These are phyloP conservation scores for Dentipellis sp. DNA, from an alignment of 768 basidiomycete genomes.

Conservation along the genomic window DNA sequence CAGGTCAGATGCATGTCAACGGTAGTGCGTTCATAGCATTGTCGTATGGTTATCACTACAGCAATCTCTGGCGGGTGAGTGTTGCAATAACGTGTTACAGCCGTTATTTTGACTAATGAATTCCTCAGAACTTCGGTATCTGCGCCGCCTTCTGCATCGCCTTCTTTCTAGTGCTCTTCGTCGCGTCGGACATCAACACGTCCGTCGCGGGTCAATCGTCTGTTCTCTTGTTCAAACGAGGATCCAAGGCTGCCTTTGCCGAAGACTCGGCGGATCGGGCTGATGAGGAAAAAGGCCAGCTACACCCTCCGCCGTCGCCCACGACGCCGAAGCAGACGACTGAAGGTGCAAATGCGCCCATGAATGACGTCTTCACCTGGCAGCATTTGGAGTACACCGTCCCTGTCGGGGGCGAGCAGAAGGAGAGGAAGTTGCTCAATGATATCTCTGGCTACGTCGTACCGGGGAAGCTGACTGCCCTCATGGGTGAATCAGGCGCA, in stretches of 20 bases:
- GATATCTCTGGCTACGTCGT: conserved; percentile 73
- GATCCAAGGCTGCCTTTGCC: conserved; percentile 24
- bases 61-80: conserved; percentile 42
- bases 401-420: conserved; percentile 33
- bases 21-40: conserved; percentile 49
- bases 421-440: conserved; percentile 43
- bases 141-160: conserved; percentile 52
- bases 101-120: neutral
- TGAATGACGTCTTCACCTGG: conserved; percentile 74
- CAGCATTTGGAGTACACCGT: conserved; percentile 61
- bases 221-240: conserved; percentile 61
- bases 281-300: neutral
- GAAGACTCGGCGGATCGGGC: neutral
- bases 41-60: conserved; percentile 31
- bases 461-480: conserved; percentile 72
- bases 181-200: conserved; percentile 50
- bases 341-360: conserved; percentile 11
- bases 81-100: neutral
- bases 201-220: conserved; percentile 24
- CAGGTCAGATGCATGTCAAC: conserved; percentile 51
- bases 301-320: neutral
- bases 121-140: conserved; percentile 55
- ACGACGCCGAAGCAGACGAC: neutral
- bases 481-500: conserved; percentile 58
- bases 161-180: conserved; percentile 47